phyloP scores from a whole-genome alignment of 305 asterid species.

The Striga hermonthica region DNA sequence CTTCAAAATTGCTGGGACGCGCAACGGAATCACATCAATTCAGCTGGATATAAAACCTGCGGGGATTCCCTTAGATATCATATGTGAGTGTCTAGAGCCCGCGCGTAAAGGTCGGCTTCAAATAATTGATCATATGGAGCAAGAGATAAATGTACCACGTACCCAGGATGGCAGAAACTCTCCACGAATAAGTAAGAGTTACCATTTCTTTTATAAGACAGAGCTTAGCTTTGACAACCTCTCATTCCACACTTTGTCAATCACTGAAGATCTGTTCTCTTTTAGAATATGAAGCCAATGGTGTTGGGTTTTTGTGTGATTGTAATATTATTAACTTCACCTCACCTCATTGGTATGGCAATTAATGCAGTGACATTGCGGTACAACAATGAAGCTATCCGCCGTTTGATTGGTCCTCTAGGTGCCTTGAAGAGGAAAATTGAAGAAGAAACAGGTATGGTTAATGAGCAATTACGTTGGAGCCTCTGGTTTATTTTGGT shows the following conservation, averaged over 20 bases:
- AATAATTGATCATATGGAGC: slow-evolving; percentile 90
- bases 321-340: slow-evolving; percentile 6
- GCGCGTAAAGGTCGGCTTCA: slow-evolving; percentile 79
- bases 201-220: slow-evolving; percentile 19
- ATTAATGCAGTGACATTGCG: slow-evolving; percentile 61
- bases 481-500: background rate
- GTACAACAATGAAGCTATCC: slow-evolving; percentile 82
- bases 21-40: slow-evolving; percentile 85
- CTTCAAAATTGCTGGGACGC: slow-evolving; percentile 96
- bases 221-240: background rate
- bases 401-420: slow-evolving; percentile 92
- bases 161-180: slow-evolving; percentile 66
- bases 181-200: slow-evolving; percentile 62
- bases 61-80: slow-evolving; percentile 87
- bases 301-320: slow-evolving; percentile 10
- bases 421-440: slow-evolving; percentile 89
- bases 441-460: slow-evolving; percentile 89
- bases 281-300: background rate
- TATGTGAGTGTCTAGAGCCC: slow-evolving; percentile 76
- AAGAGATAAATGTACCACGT: slow-evolving; percentile 76
- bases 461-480: background rate
- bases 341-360: slow-evolving; percentile 25
- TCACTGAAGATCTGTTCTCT: background rate
- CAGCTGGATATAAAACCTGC: slow-evolving; percentile 99
- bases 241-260: slow-evolving; percentile 12